These are phyloP conservation scores for Annulohypoxylon moriforme DNA, from an alignment of 495 filamentous ascomycete species.

Conservation along the genomic window DNA sequence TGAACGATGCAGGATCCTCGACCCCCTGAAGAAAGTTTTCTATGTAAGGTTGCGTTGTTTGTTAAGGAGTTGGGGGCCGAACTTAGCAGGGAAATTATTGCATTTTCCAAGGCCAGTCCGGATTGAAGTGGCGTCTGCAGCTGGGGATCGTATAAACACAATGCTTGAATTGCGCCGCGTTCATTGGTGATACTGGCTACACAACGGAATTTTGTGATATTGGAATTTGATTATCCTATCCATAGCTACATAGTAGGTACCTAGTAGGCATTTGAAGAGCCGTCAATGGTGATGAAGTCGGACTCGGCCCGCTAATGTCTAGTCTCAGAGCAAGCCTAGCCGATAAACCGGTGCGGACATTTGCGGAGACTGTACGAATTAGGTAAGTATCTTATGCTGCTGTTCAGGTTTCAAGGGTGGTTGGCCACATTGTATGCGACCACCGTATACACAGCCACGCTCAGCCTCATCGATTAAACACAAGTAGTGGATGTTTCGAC, in stretches of 20 bases:
- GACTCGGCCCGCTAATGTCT: conserved; percentile 9
- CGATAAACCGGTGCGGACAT: conserved; percentile 11
- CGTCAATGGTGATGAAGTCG: conserved; percentile 3
- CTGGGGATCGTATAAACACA: conserved; percentile 1
- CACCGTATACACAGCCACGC: conserved; percentile 28
- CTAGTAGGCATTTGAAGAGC: neutral
- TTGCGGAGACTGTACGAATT: conserved; percentile 16
- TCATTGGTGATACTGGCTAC: neutral
- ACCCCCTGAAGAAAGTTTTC: conserved; percentile 19
- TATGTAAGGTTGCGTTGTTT: neutral
- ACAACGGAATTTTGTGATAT: neutral
- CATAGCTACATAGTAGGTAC: too few relatives aligned
- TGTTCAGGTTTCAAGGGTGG: neutral
- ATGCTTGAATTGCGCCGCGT: conserved; percentile 1
- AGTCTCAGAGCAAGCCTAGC: neutral
- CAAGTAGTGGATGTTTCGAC: conserved; percentile 23
- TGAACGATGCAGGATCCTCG: neutral
- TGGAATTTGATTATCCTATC: neutral
- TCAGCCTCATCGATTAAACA: conserved; percentile 35
- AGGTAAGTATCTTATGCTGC: neutral
- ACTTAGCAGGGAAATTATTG: conserved; percentile 13
- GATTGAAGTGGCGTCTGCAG: conserved; percentile 12
- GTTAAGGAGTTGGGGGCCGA: conserved; percentile 29
- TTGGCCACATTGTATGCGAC: conserved; percentile 5
- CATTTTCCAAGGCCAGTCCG: conserved; percentile 12